Evolutionary conservation across 805 yeast genomes (phyloP).

Genomic region (Ogataea nakhonphanomensis): DNA sequence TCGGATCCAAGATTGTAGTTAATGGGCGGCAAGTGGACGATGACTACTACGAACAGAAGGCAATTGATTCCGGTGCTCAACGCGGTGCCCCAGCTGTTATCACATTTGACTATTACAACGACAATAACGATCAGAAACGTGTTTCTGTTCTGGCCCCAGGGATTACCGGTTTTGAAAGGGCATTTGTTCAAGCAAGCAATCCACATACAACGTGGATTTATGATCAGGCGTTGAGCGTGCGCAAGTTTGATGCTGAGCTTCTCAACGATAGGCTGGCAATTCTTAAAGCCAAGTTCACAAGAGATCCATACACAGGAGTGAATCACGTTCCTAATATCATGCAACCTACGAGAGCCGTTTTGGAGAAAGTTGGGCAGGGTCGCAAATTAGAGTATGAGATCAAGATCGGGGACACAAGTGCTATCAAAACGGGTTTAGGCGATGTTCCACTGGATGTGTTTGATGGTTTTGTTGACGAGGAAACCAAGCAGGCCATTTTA

Average conservation of each 20-base stretch:
- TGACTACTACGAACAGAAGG: conserved; percentile 77
- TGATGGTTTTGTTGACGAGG: conserved; percentile 55
- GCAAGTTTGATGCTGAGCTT: conserved; percentile 64
- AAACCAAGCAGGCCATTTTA: conserved; percentile 54
- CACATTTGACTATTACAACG: conserved; percentile 28
- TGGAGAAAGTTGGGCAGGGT: conserved; percentile 29
- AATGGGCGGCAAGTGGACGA: conserved; percentile 80
- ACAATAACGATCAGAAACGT: conserved; percentile 21
- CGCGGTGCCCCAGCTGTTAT: conserved; percentile 53
- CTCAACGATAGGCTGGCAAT: conserved; percentile 53
- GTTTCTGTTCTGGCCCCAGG: conserved; percentile 13
- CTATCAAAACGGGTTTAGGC: conserved; percentile 60
- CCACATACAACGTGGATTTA: conserved; percentile 72
- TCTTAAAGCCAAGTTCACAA: conserved; percentile 51
- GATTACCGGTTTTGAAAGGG: conserved; percentile 37
- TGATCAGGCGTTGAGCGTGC: conserved; percentile 77
- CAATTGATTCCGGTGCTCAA: conserved; percentile 55
- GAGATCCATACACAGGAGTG: conserved; percentile 84
- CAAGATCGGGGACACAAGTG: conserved; percentile 34
- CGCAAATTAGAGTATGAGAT: conserved; percentile 46
- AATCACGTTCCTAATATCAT: conserved; percentile 68
- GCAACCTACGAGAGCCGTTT: conserved; percentile 56
- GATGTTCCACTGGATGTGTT: conserved; percentile 58
- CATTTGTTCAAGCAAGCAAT: conserved; percentile 29
- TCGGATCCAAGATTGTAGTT: conserved; percentile 79